phyloP scores from a whole-genome alignment of 805 yeast genomes.

The Schwanniomyces occidentalis region DNA sequence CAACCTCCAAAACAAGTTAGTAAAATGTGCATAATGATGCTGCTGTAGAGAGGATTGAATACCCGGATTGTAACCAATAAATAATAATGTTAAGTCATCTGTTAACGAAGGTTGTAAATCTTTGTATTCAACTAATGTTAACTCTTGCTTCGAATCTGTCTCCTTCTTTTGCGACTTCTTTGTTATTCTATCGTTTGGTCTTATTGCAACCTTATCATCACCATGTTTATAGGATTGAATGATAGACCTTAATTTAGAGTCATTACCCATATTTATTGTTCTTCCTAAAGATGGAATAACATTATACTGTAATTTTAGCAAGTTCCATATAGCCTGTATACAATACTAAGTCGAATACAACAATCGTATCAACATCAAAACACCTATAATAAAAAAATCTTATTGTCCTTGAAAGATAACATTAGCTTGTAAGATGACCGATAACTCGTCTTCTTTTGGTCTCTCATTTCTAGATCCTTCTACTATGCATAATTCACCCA shows the following conservation, averaged over 20 bases:
- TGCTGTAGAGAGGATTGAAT: conserved; percentile 57
- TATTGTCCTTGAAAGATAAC: too few species aligned
- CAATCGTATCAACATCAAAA: too few species aligned
- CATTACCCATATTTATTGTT: background rate
- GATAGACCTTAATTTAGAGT: conserved; percentile 12
- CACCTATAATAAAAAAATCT: too few species aligned
- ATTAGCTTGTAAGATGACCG: too few species aligned
- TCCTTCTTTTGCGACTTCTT: conserved; percentile 4
- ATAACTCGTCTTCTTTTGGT: conserved; percentile 10
- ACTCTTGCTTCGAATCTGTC: conserved; percentile 1
- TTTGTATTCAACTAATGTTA: conserved; percentile 9
- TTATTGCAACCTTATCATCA: conserved; percentile 2
- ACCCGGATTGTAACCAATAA: conserved; percentile 77
- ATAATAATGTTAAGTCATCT: conserved; percentile 40
- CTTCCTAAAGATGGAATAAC: background rate
- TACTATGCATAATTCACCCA: conserved; percentile 10
- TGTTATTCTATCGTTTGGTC: conserved; percentile 1
- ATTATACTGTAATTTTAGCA: too few species aligned
- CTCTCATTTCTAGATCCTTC: conserved; percentile 11
- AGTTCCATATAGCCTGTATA: conserved; percentile 2
- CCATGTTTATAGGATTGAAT: conserved; percentile 18
- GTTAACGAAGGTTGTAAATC: conserved; percentile 36
- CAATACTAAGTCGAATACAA: background rate
- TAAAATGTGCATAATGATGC: conserved; percentile 71
- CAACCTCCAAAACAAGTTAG: conserved; percentile 69